These are phyloP conservation scores for Mortierella alpina DNA, from an alignment of 192 early-diverging fungal species.

Conservation along the genomic window DNA sequence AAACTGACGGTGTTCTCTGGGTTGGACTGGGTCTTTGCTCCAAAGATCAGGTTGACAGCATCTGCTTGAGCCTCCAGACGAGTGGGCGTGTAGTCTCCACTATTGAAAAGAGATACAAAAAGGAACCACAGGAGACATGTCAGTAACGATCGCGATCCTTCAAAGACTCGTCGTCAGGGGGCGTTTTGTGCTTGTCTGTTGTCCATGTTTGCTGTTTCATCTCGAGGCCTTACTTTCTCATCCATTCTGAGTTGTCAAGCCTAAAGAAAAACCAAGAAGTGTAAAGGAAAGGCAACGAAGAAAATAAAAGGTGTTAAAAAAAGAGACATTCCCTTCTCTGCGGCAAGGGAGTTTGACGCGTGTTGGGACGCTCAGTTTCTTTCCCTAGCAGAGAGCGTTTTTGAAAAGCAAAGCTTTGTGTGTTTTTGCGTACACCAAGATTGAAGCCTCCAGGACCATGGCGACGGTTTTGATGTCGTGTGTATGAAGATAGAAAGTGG, in stretches of 20 bases:
- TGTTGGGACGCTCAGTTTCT: neutral
- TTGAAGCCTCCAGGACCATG: slow-evolving; percentile 94
- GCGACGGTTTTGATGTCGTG: slow-evolving; percentile 14
- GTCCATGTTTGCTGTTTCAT: neutral
- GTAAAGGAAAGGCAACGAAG: too few relatives aligned
- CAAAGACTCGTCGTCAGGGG: neutral
- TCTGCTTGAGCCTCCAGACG: slow-evolving; percentile 95
- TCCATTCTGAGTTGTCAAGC: slow-evolving; percentile 98
- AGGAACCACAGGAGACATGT: neutral
- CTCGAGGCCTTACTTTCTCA: slow-evolving; percentile 66
- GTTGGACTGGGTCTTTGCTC: slow-evolving; percentile 89
- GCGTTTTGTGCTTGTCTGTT: neutral
- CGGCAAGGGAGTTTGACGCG: neutral
- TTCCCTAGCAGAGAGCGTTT: neutral
- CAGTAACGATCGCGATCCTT: neutral
- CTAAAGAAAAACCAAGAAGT: slow-evolving; percentile 51
- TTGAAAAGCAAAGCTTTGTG: neutral
- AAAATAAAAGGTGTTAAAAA: neutral
- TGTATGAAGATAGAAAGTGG: neutral
- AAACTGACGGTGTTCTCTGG: slow-evolving; percentile 97
- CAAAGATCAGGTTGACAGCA: slow-evolving; percentile 91
- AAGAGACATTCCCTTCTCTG: neutral
- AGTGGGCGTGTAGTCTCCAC: slow-evolving; percentile 96
- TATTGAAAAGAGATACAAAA: slow-evolving; percentile 40
- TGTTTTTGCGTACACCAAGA: slow-evolving; percentile 77